Base-by-base conservation (phyloP, 2,329 filamentous ascomycete genomes). In the Aspergillus vadensis region DNA sequence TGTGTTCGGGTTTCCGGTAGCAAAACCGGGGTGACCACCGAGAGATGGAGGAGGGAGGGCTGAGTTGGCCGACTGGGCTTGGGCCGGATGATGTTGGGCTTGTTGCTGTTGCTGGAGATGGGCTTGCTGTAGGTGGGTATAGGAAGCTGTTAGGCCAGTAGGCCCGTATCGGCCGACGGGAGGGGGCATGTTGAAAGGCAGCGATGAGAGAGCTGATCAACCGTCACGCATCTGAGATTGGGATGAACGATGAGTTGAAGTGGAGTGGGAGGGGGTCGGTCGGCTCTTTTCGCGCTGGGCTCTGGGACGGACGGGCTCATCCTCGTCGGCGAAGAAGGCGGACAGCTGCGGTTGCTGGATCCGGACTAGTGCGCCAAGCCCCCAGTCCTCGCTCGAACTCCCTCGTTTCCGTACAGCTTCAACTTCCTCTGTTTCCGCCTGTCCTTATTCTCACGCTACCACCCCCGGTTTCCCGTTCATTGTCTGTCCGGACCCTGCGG, bases 11-110 rank as follows among this genome's bases (percentile, higher is more conserved):
- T 85, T 87, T 64, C 72, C 76, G 39, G 77, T 70, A 14, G 87
- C 86, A 75, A 95, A 96, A 59, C 83, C 85, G 54, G 90, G 87
- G 73, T 91, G 90, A 61, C 84, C 82, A 65, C 85, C 84, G 59
- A 93, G 80, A 49, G 81, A 83, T 57, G 85, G 84, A 63, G 83
- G 81, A 56, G 82, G 83, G 3, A 85, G 78, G 55, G 78, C 78
- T 52, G 77, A 73, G 62, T 77, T 80, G 69, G 78, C 76, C 47
- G 78, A 76, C 69, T 81, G 80, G 54, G 80, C 69, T 61, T 78
- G 76, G 17, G 69, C 68, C 57, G 72, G 69, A 65, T 78, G 78
- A 55, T 82, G 80, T 60, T 81, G 79, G 48, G 62, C 55, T 55
- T 64, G 72, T 52, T 79, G 76, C 56, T 77, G 77, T 44, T 81